Evolutionary conservation across 148 eudicot genomes (phyloP).

Genomic region (Selenicereus undatus): DNA sequence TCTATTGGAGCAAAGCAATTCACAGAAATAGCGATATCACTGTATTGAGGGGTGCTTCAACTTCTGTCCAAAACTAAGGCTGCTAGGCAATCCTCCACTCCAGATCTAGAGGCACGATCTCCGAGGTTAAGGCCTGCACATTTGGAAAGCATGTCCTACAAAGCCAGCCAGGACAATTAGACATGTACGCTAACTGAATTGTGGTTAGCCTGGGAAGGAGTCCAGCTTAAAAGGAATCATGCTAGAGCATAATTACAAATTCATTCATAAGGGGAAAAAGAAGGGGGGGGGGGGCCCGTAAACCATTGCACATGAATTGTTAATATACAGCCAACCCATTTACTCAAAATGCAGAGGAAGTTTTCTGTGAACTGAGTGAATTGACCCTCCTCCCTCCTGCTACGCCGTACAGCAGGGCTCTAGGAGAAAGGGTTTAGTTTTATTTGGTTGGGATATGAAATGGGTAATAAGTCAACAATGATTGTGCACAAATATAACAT

Average conservation of each 20-base stretch:
- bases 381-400: not conserved
- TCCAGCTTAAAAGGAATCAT: no score
- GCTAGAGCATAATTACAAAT: not conserved
- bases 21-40: not conserved
- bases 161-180: slow-evolving; percentile 7
- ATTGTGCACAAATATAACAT: not conserved
- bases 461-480: not conserved
- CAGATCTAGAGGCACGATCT: slow-evolving; percentile 19
- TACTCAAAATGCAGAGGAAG: not conserved
- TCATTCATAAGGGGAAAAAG: not conserved
- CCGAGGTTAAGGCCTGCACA: slow-evolving; percentile 32
- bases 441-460: not conserved
- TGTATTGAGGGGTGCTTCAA: not conserved
- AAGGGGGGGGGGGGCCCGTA: not conserved
- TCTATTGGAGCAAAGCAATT: not conserved
- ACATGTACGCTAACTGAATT: no score
- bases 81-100: slow-evolving; percentile 22
- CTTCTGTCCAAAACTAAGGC: slow-evolving; percentile 5
- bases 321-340: not conserved
- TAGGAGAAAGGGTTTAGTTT: not conserved
- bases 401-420: not conserved
- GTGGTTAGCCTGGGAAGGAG: no score
- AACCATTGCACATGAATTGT: not conserved
- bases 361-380: not conserved
- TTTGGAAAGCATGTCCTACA: slow-evolving; percentile 32